These are phyloP conservation scores for Skeletonema menzelii DNA, from an alignment of 108 stramenopile species.

Conservation along the genomic window DNA sequence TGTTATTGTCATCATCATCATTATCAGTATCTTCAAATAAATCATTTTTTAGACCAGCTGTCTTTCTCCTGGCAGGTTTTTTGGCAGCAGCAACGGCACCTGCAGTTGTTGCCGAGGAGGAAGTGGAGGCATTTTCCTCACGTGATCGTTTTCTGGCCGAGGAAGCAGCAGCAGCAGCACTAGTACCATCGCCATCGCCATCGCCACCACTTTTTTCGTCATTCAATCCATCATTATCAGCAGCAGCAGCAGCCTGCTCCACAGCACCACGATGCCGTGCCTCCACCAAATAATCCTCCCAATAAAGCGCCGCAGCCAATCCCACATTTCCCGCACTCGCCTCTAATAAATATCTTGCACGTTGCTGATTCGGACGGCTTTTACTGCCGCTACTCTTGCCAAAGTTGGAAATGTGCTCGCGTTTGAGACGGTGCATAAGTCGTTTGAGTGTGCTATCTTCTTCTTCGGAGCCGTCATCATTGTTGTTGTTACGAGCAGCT, in stretches of 20 bases:
- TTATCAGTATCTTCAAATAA: neutral
- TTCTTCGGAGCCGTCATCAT: neutral
- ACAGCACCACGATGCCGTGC: neutral
- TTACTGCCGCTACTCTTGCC: neutral
- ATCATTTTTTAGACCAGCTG: neutral
- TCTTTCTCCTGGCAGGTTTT: neutral
- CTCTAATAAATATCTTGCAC: slow-evolving; percentile 59
- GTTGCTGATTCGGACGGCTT: slow-evolving; percentile 27
- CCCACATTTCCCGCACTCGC: slow-evolving; percentile 67
- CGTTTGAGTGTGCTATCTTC: slow-evolving; percentile 1
- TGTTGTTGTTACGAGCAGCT: neutral
- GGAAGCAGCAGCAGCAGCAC: neutral
- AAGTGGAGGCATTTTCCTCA: neutral
- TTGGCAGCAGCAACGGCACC: neutral
- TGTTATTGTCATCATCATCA: neutral
- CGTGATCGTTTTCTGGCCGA: neutral
- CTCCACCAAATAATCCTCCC: slow-evolving; percentile 68
- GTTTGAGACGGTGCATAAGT: slow-evolving; percentile 20
- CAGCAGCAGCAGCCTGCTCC: no score
- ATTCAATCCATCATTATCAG: neutral
- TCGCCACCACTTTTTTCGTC: neutral
- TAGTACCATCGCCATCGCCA: neutral
- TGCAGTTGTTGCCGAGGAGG: neutral
- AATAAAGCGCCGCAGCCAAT: slow-evolving; percentile 72
- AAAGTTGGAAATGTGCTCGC: slow-evolving; percentile 30